These are phyloP conservation scores for Parasitella parasitica DNA, from an alignment of 371 early-diverging fungal species.

Conservation along the genomic window DNA sequence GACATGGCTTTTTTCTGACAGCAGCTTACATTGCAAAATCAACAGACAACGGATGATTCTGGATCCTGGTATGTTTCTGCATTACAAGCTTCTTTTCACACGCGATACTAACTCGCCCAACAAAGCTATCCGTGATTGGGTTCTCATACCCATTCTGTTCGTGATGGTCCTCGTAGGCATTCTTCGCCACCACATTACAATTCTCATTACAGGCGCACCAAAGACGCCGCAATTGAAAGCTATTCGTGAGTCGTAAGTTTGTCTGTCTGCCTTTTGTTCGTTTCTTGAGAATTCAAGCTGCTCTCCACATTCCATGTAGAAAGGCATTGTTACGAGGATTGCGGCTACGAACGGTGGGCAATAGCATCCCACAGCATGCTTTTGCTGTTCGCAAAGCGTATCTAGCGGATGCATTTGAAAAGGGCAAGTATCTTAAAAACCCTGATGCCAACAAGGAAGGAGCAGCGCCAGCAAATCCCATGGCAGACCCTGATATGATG, in stretches of 20 bases:
- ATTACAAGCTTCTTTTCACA: background rate
- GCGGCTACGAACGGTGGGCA: slow-evolving; percentile 65
- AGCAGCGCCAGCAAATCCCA: slow-evolving; percentile 67
- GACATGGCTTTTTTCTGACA: background rate
- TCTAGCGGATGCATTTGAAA: slow-evolving; percentile 77
- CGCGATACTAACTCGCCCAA: background rate
- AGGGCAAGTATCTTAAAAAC: slow-evolving; percentile 81
- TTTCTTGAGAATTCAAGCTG: too few relatives aligned
- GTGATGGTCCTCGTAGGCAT: slow-evolving; percentile 97
- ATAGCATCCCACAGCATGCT: slow-evolving; percentile 69
- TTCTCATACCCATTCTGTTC: slow-evolving; percentile 92
- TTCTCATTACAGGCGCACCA: slow-evolving; percentile 78
- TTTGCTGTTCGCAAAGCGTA: slow-evolving; percentile 72
- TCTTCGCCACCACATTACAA: slow-evolving; percentile 85
- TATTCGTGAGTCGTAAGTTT: slow-evolving; percentile 69
- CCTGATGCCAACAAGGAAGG: slow-evolving; percentile 63
- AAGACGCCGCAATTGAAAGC: slow-evolving; percentile 77
- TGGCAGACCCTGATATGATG: slow-evolving; percentile 92
- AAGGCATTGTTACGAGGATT: slow-evolving; percentile 79
- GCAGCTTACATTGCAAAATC: background rate
- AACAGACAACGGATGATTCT: slow-evolving; percentile 63
- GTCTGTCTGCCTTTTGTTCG: background rate
- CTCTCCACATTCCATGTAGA: too few relatives aligned
- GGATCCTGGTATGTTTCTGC: slow-evolving; percentile 54
- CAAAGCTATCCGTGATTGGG: slow-evolving; percentile 89